Conservation (phyloP, 2,329 filamentous ascomycete genomes). For the Coniochaeta sp. region DNA sequence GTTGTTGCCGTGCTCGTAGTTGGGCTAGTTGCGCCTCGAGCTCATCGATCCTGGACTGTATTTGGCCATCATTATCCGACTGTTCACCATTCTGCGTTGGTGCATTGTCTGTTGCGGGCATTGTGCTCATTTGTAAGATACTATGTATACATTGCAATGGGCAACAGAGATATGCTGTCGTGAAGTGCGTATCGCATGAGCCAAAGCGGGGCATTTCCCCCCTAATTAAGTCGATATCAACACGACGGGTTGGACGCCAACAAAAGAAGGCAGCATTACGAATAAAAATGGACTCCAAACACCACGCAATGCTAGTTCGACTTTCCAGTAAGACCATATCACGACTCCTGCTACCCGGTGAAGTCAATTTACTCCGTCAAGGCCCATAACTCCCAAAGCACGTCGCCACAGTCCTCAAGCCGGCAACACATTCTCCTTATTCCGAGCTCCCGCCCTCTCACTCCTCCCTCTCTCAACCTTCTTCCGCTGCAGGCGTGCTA, state of each 20-base stretch:
- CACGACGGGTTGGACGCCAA: neutral
- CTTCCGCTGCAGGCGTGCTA: constrained; percentile 46
- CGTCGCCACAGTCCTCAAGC: constrained; percentile 8
- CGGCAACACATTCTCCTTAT: constrained; percentile 46
- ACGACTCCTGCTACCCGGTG: constrained; percentile 5
- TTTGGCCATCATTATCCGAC: constrained; percentile 13
- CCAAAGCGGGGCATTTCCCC: neutral
- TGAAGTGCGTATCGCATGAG: neutral
- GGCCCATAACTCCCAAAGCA: constrained; percentile 3
- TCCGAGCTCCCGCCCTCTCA: constrained; percentile 22
- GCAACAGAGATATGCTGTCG: neutral
- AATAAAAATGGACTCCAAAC: constrained; percentile 9
- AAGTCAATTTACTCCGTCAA: constrained; percentile 7
- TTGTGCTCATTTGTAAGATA: neutral
- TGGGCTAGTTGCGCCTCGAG: constrained; percentile 33
- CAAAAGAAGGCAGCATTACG: neutral
- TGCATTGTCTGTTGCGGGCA: neutral
- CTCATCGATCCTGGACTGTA: constrained; percentile 47
- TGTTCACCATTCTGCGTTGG: neutral
- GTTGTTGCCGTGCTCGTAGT: neutral
- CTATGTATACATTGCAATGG: neutral
- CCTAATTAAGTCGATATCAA: neutral
- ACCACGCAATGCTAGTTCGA: constrained; percentile 6
- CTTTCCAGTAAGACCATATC: neutral
- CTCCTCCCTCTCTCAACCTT: constrained; percentile 40